Base-by-base conservation (phyloP, 257 asterid species). In the Asclepias syriaca region DNA sequence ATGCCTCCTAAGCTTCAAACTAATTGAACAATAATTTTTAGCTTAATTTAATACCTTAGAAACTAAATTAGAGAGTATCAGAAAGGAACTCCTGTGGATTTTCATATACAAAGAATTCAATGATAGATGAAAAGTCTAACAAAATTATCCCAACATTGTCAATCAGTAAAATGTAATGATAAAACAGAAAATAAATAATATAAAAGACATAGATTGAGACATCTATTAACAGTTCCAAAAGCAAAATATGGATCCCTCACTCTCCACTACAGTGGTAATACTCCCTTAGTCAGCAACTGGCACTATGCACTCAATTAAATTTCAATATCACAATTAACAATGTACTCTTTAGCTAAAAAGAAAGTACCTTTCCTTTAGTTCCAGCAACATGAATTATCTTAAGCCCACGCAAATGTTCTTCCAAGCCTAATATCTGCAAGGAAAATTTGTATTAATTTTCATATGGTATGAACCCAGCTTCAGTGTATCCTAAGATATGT, bases 361-460 rank as follows among this genome's bases (percentile, higher is more conserved):
- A 19, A 51, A 51, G 48, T 89, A 92, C 96, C 96, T 92, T 92
- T 81, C 98, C 98, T 87, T 92, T 92, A 65, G 96, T 92, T 76
- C 98, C 98, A 77, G 96, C 87, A 74, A 88, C 96, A 75, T 92
- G 98, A 79, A 92, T 88, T 67, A 89, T 84, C 82, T 87, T 88
- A 59, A 92, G 92, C 70, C 70, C 80, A 45, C 82, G 85, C 74
- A 92, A 72, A 59, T 68, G 77, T 72, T 87, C 87, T 75, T 92
- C 93, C 85, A 92, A 79, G 73, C 81, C 95, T 92, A 92, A 79
- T 76, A 89, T 88, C 96, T 88, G 89, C 77, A 77, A 77, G 51
- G 78, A 67, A 72, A 82, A 63, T 79, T 60, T 69, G 1, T 12
- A 63, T 63, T 63, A 63, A 6, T 37, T 63, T 8, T 37, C 49